Evolutionary conservation across 2,329 filamentous ascomycete species (phyloP).

Genomic region (Fusarium tricinctum): DNA sequence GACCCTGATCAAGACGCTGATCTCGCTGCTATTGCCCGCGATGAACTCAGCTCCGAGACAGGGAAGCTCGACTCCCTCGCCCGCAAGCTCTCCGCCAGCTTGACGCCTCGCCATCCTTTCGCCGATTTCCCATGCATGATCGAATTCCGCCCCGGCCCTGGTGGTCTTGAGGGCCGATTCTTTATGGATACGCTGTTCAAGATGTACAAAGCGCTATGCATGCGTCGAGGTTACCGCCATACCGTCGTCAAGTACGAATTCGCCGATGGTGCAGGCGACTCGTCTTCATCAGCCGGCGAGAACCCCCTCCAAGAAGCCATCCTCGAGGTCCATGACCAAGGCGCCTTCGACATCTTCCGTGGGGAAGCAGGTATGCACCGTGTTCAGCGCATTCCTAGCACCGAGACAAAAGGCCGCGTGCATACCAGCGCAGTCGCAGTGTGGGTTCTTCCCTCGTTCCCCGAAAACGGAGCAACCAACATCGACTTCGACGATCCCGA

Average conservation of each 20-base stretch:
- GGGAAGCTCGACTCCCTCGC: conserved; percentile 73
- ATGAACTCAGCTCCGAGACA: conserved; percentile 80
- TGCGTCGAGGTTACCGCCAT: conserved; percentile 74
- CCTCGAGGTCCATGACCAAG: conserved; percentile 81
- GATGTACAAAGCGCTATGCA: conserved; percentile 90
- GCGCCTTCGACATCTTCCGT: conserved; percentile 85
- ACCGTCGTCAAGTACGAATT: conserved; percentile 85
- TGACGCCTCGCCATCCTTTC: conserved; percentile 92
- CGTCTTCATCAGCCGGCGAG: conserved; percentile 70
- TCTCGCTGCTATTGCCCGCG: conserved; percentile 81
- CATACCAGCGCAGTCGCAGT: conserved; percentile 95
- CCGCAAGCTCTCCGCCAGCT: conserved; percentile 77
- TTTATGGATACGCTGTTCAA: conserved; percentile 89
- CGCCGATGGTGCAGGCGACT: conserved; percentile 72
- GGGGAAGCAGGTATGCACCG: conserved; percentile 95
- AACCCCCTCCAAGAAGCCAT: conserved; percentile 86
- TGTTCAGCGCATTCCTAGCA: conserved; percentile 92
- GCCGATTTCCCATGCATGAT: conserved; percentile 89
- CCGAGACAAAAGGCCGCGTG: conserved; percentile 89
- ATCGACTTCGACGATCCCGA: conserved; percentile 83
- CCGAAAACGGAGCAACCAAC: conserved; percentile 64
- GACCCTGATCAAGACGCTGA: conserved; percentile 71
- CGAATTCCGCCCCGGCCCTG: conserved; percentile 92
- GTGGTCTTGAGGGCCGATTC: conserved; percentile 89
- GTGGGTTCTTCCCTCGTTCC: conserved; percentile 89